A percentile compares a stretch with the other conserved stretches of the same genome.
Conservation (phyloP, 2,329 filamentous ascomycete genomes). For the Cladosporium sp. region DNA sequence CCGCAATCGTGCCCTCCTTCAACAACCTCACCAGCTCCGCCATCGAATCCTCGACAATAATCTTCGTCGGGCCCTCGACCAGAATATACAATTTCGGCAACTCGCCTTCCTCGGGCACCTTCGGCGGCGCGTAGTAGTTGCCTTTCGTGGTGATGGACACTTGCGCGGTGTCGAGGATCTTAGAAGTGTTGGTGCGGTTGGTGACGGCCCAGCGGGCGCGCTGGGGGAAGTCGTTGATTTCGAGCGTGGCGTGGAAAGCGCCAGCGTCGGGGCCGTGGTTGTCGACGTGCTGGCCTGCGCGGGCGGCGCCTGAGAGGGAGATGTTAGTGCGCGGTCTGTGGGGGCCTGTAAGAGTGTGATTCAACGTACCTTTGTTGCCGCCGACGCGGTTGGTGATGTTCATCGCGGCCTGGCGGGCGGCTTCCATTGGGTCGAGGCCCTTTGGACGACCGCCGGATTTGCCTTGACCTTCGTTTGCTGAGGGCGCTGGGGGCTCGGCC, state of each 20-base stretch:
- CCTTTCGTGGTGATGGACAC: slow-evolving; percentile 98
- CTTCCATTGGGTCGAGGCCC: slow-evolving; percentile 31
- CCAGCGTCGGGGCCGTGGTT: slow-evolving; percentile 98
- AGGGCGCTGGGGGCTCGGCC: slow-evolving; percentile 62
- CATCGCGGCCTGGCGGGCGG: slow-evolving; percentile 80
- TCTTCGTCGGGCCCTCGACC: slow-evolving; percentile 94
- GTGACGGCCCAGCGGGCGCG: slow-evolving; percentile 98
- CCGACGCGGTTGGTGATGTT: slow-evolving; percentile 89
- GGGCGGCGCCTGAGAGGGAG: slow-evolving; percentile 59
- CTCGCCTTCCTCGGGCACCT: slow-evolving; percentile 71
- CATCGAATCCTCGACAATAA: slow-evolving; percentile 88
- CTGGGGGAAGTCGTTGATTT: slow-evolving; percentile 99
- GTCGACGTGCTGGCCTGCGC: slow-evolving; percentile 91
- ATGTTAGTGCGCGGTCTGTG: slow-evolving; percentile 11
- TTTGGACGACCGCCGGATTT: slow-evolving; percentile 17
- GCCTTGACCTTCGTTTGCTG: slow-evolving; percentile 39
- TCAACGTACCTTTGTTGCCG: slow-evolving; percentile 62
- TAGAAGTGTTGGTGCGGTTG: slow-evolving; percentile 96
- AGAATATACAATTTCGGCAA: slow-evolving; percentile 97
- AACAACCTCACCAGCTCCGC: slow-evolving; percentile 83
- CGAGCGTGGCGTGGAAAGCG: slow-evolving; percentile 92
- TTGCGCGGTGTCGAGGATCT: slow-evolving; percentile 91
- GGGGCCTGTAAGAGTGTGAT: too few species aligned
- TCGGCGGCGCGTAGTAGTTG: slow-evolving; percentile 80
- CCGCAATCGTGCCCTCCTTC: slow-evolving; percentile 86